Base-by-base conservation (phyloP, 192 early-diverging fungal genomes). In the Entophlyctis helioformis region DNA sequence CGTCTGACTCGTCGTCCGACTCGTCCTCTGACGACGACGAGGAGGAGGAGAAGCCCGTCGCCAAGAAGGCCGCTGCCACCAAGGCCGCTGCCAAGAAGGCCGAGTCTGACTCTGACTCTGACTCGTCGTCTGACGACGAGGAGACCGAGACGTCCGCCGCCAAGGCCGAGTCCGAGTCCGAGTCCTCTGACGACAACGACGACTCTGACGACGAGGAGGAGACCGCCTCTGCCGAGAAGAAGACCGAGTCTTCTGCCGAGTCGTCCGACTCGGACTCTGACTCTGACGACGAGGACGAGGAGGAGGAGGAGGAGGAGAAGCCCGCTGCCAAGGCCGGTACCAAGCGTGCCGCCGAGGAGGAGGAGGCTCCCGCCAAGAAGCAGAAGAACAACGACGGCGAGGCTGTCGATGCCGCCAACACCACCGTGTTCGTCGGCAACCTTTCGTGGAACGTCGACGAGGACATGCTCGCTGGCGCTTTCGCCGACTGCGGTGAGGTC, bases 1-100 rank as follows among this genome's bases (percentile, higher is more conserved):
- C 42, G 25, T 66, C 69, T 6, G 81, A 83, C 0, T 82, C 83
- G 60, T 84, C 85, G 63, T 83, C 83, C 45, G 85, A 85, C 3
- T 74, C 80, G 37, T 78, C 77, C 23, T 74, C 68, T 10, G 26
- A 22, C 24, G 49, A 28, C 29, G 44, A 54, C 12, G 31, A 36
- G 13, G 42, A 27, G 11, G 54, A 60, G n/a, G 55, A 44, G 16
- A 36, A 37, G 3, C n/a, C 41, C 39, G 25, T 67, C 70, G 19
- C 59, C 31, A 62, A 59, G 44, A 58, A 58, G 40, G n/a, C n/a
- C n/a, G n/a, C n/a, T n/a, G 40, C 52, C 28, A 42, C 48, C 21
- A 51, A 51, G 36, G 48, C 42, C 42, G 59, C 37, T 48, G n/a
- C n/a, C n/a, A n/a, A n/a, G 4, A 79, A 83, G 0, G 81, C 83